Evolutionary conservation across 768 basidiomycete genomes (phyloP).

Genomic region (Amanita subjunquillea): DNA sequence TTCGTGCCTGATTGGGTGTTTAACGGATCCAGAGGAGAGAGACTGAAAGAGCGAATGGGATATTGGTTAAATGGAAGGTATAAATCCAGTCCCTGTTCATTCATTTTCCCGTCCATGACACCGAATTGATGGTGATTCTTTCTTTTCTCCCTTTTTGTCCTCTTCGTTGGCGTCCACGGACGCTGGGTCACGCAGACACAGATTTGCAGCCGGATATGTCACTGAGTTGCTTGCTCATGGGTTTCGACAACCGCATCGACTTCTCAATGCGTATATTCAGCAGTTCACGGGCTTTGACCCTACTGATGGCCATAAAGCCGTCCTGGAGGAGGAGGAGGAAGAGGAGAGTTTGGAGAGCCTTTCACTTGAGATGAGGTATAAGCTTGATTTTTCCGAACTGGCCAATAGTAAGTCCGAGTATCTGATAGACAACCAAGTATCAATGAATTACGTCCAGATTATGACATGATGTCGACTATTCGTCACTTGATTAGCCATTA

Average conservation of each 20-base stretch:
- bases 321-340: constrained; percentile 17
- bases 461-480: not conserved
- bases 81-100: not conserved
- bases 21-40: constrained; percentile 15
- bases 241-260: constrained; percentile 26
- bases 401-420: constrained; percentile 23
- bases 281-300: constrained; percentile 28
- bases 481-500: constrained; percentile 21
- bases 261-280: constrained; percentile 30
- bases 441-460: constrained; percentile 22
- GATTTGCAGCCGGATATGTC: constrained; percentile 34
- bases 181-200: constrained; percentile 20
- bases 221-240: constrained; percentile 28
- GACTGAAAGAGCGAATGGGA: constrained; percentile 28
- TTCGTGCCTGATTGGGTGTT: constrained; percentile 25
- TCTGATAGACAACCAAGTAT: constrained; percentile 26
- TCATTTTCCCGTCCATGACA: not conserved
- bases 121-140: not conserved
- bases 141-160: not conserved
- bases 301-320: constrained; percentile 22
- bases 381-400: constrained; percentile 30
- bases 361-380: constrained; percentile 12
- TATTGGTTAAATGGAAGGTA: constrained; percentile 39
- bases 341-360: constrained; percentile 7
- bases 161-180: not conserved